Evolutionary conservation across 192 early-diverging fungal species (phyloP).

Genomic region (Linnemannia zychae): DNA sequence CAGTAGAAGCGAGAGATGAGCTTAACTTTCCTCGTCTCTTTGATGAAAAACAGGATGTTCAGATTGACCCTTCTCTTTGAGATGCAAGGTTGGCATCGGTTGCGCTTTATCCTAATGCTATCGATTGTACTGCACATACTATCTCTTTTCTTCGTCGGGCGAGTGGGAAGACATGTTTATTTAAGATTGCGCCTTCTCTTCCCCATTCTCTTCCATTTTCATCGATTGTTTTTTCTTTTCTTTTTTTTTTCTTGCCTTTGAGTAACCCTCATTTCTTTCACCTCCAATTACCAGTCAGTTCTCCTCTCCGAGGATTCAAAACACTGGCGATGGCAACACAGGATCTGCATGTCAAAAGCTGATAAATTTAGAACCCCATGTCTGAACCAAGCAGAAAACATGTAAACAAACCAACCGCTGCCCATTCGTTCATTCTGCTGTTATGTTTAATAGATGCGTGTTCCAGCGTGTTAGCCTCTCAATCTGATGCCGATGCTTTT

Average conservation of each 20-base stretch:
- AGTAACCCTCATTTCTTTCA: no score
- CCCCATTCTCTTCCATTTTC: neutral
- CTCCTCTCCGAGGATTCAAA: no score
- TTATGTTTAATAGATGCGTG: neutral
- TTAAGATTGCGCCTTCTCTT: neutral
- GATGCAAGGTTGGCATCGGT: no score
- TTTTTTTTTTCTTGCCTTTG: neutral
- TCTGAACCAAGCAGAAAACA: no score
- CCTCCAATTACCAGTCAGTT: no score
- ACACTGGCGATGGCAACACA: neutral
- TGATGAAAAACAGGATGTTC: no score
- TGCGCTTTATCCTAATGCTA: no score
- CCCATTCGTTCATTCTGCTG: neutral
- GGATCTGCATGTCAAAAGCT: neutral
- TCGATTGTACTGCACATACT: neutral
- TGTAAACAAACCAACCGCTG: neutral
- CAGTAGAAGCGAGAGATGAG: no score
- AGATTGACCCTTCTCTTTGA: no score
- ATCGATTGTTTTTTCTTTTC: neutral
- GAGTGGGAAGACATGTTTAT: neutral
- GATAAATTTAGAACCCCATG: neutral
- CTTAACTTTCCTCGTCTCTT: no score
- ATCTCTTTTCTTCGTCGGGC: neutral
- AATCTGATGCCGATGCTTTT: neutral
- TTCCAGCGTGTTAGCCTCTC: no score